Evolutionary conservation across 495 filamentous ascomycete genomes (phyloP).

Genomic region (Lophiostoma macrostomum): DNA sequence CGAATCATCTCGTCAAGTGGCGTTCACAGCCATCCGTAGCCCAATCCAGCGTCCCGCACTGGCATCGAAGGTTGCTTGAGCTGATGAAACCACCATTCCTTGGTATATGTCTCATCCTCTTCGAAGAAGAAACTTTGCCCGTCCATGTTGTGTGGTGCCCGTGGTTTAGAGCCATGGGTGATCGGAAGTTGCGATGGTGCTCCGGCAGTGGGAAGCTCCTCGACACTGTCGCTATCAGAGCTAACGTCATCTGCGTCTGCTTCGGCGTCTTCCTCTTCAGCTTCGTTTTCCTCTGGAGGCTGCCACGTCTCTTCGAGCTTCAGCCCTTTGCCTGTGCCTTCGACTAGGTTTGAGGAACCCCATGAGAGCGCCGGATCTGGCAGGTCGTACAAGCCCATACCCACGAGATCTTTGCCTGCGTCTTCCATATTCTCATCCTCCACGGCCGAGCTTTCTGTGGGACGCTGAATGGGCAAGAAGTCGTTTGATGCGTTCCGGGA

Average conservation of each 20-base stretch:
- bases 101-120: constrained; percentile 34
- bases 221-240: constrained; percentile 34
- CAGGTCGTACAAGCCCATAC: constrained; percentile 78
- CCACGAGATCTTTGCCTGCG: constrained; percentile 61
- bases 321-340: constrained; percentile 61
- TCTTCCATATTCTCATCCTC: constrained; percentile 24
- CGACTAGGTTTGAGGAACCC: constrained; percentile 30
- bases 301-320: constrained; percentile 83
- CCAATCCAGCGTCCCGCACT: constrained; percentile 35
- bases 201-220: constrained; percentile 30
- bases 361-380: constrained; percentile 51
- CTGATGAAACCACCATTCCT: constrained; percentile 36
- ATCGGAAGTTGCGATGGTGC: constrained; percentile 29
- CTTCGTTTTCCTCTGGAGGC: constrained; percentile 63
- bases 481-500: constrained; percentile 19
- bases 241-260: constrained; percentile 45
- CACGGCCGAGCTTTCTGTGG: not conserved
- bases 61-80: constrained; percentile 30
- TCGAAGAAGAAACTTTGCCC: constrained; percentile 40
- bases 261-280: constrained; percentile 49
- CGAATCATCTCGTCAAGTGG: not conserved
- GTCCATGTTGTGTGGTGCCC: constrained; percentile 31
- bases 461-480: constrained; percentile 33
- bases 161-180: constrained; percentile 36
- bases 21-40: constrained; percentile 35